Conservation (phyloP, 345 rosid species). For the Alliaria petiolata region DNA sequence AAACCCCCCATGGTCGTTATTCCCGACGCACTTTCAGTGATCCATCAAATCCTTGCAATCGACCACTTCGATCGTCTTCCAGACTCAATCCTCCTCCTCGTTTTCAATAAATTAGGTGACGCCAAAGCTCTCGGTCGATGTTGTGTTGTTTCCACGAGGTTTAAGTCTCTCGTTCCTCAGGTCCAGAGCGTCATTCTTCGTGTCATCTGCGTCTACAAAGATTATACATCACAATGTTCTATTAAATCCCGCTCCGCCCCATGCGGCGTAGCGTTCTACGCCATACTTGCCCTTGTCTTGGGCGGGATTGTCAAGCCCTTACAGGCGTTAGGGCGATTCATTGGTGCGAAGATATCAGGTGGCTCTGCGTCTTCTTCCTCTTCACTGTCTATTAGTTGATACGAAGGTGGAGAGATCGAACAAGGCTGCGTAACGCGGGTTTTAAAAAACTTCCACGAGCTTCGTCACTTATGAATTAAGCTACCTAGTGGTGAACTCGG, state of each 20-base stretch:
- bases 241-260: slow-evolving; percentile 58
- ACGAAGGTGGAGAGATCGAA: slow-evolving; percentile 60
- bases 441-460: slow-evolving; percentile 79
- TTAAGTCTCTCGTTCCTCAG: slow-evolving; percentile 68
- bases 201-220: slow-evolving; percentile 92
- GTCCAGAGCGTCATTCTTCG: slow-evolving; percentile 87
- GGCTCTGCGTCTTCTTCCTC: slow-evolving; percentile 24
- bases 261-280: slow-evolving; percentile 39
- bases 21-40: slow-evolving; percentile 48
- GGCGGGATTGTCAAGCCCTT: slow-evolving; percentile 76
- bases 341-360: slow-evolving; percentile 49
- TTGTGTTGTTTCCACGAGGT: slow-evolving; percentile 77
- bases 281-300: slow-evolving; percentile 51
- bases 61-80: slow-evolving; percentile 94
- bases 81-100: slow-evolving; percentile 64
- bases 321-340: slow-evolving; percentile 62
- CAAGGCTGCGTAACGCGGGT: slow-evolving; percentile 88
- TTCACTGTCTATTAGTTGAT: slow-evolving; percentile 38
- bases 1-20: slow-evolving; percentile 11
- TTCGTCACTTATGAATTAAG: slow-evolving; percentile 78
- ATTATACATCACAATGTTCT: slow-evolving; percentile 21
- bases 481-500: slow-evolving; percentile 85
- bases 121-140: slow-evolving; percentile 93
- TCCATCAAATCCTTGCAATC: slow-evolving; percentile 33
- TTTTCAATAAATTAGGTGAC: slow-evolving; percentile 86